These are phyloP conservation scores for Serendipita sp. DNA, from an alignment of 768 basidiomycete genomes.

Conservation along the genomic window DNA sequence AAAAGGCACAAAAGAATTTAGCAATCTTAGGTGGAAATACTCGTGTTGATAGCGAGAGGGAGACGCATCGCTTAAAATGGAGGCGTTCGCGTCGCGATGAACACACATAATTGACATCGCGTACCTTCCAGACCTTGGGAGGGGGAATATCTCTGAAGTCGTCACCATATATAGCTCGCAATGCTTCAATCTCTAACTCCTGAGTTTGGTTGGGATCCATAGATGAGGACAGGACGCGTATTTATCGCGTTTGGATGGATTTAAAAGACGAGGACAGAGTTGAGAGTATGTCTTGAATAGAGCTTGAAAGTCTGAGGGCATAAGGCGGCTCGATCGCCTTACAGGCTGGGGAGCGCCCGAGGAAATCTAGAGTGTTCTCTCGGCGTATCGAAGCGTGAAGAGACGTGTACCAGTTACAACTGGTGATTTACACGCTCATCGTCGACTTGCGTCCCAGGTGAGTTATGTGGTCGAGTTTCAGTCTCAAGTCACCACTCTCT, in stretches of 20 bases:
- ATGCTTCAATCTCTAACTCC: slow-evolving; percentile 55
- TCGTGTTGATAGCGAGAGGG: too few relatives aligned
- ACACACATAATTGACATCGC: slow-evolving; percentile 9
- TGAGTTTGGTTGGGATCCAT: slow-evolving; percentile 16
- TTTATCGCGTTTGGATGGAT: neutral
- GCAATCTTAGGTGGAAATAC: too few relatives aligned
- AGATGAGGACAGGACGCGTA: neutral
- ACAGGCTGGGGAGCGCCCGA: neutral
- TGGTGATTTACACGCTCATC: neutral
- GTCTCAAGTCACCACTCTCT: neutral
- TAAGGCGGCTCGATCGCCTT: neutral
- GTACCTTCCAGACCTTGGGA: slow-evolving; percentile 72
- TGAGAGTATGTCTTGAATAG: neutral
- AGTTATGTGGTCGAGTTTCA: neutral
- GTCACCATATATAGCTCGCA: slow-evolving; percentile 66
- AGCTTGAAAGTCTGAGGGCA: neutral
- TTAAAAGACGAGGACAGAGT: neutral
- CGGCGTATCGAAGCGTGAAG: neutral
- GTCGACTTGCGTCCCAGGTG: neutral
- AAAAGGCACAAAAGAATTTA: neutral
- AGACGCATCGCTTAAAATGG: too few relatives aligned
- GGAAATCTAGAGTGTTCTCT: neutral
- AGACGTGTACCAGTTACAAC: slow-evolving; percentile 1
- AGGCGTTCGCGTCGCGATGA: too few relatives aligned
- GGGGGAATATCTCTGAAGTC: slow-evolving; percentile 61